These are phyloP conservation scores for Chytriomyces confervae DNA, from an alignment of 192 early-diverging fungal genomes.

Conservation along the genomic window DNA sequence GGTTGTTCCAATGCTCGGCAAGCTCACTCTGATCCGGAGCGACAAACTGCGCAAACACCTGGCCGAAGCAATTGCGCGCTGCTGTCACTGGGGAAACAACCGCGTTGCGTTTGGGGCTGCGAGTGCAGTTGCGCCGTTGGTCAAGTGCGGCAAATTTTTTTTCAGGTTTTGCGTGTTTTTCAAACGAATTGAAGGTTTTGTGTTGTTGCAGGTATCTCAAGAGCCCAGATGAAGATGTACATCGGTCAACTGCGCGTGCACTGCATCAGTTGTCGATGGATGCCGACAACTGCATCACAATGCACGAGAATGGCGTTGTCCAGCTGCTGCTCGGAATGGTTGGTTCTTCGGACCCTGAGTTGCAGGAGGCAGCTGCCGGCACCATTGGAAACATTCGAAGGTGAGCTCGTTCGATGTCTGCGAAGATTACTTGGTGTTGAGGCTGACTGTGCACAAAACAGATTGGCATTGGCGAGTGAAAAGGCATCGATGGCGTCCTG, in stretches of 20 bases:
- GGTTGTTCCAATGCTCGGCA: slow-evolving; percentile 70
- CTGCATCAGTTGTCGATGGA: slow-evolving; percentile 75
- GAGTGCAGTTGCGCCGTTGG: slow-evolving; percentile 64
- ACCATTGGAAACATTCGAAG: slow-evolving; percentile 71
- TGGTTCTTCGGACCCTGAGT: slow-evolving; percentile 57
- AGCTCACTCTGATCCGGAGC: slow-evolving; percentile 64
- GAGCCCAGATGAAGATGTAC: slow-evolving; percentile 65
- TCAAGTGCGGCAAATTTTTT: slow-evolving; percentile 39
- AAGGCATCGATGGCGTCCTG: slow-evolving; percentile 52
- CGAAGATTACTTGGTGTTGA: neutral
- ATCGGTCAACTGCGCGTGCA: slow-evolving; percentile 64
- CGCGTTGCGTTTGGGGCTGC: slow-evolving; percentile 67
- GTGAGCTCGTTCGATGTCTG: slow-evolving; percentile 31
- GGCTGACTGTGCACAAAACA: slow-evolving; percentile 22
- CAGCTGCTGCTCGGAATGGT: slow-evolving; percentile 71
- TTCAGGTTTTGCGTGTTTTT: too few relatives aligned
- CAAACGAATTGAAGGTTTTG: too few relatives aligned
- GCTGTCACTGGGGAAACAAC: slow-evolving; percentile 74
- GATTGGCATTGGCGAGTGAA: slow-evolving; percentile 66
- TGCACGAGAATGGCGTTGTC: slow-evolving; percentile 73
- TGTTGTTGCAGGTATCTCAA: slow-evolving; percentile 49
- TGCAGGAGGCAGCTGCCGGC: slow-evolving; percentile 70
- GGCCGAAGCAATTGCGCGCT: slow-evolving; percentile 66
- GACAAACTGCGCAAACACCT: slow-evolving; percentile 68
- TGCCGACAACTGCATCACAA: slow-evolving; percentile 73